Conservation (phyloP, 345 rosid species). For the Mercurialis annua region DNA sequence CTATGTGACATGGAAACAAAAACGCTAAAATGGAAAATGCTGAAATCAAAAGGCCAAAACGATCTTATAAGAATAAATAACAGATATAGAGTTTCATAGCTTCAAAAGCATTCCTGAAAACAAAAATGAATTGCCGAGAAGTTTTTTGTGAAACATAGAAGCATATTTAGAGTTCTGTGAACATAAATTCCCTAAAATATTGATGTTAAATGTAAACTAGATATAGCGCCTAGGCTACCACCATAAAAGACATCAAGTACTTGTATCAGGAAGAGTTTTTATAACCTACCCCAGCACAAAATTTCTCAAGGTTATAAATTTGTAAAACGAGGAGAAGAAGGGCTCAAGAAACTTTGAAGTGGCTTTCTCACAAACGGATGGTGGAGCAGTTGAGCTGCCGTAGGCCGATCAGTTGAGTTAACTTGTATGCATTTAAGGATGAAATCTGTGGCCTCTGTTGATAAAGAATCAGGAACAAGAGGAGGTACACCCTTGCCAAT, state of each 20-base stretch:
- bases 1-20: no score
- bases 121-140: no score
- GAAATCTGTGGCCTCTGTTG: conserved; percentile 26
- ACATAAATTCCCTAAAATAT: no score
- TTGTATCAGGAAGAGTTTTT: background rate
- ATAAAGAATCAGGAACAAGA: conserved; percentile 17
- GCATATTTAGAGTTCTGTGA: no score
- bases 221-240: background rate
- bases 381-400: conserved; percentile 21
- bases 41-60: no score
- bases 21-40: no score
- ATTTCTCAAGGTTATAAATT: background rate
- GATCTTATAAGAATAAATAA: no score
- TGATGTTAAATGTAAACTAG: background rate
- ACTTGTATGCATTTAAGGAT: conserved; percentile 29
- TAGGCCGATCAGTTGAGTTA: conserved; percentile 27
- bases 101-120: no score
- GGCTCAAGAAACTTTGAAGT: background rate
- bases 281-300: background rate
- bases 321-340: conserved; percentile 6
- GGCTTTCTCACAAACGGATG: conserved; percentile 25
- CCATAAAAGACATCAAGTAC: background rate
- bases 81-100: no score
- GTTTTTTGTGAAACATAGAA: no score
- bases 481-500: conserved; percentile 34